Percentiles rank a stretch among this genome's conserved stretches.
These are phyloP conservation scores for Fusarium hainanense DNA, from an alignment of 2,329 filamentous ascomycete species.

Conservation along the genomic window DNA sequence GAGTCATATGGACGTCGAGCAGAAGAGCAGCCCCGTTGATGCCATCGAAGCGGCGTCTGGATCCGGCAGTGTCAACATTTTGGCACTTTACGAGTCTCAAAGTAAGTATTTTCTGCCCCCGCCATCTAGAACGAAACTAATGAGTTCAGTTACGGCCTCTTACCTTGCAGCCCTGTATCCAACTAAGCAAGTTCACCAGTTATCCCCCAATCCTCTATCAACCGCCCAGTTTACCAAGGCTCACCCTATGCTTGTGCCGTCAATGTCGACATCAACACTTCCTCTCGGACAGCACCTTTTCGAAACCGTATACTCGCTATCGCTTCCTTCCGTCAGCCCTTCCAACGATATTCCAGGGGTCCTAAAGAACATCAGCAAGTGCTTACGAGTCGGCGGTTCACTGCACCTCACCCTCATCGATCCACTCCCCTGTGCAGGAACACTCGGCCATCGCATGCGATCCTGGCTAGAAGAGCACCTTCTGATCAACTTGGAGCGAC, in stretches of 20 bases:
- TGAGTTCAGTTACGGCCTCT: constrained; percentile 57
- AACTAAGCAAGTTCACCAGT: constrained; percentile 56
- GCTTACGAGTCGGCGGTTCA: constrained; percentile 65
- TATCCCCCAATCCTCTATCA: constrained; percentile 57
- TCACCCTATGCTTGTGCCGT: constrained; percentile 54
- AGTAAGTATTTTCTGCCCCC: constrained; percentile 48
- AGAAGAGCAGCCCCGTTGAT: constrained; percentile 24
- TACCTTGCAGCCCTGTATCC: constrained; percentile 61
- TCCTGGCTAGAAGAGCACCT: constrained; percentile 72
- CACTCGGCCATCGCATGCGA: constrained; percentile 67
- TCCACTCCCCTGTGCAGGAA: constrained; percentile 66
- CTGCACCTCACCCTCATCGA: constrained; percentile 72
- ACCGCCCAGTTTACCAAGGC: constrained; percentile 54
- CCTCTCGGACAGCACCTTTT: constrained; percentile 58
- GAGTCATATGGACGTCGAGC: constrained; percentile 56
- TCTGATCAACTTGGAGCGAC: constrained; percentile 66
- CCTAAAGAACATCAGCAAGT: constrained; percentile 66
- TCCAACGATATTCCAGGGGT: constrained; percentile 67
- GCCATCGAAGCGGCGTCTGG: background rate
- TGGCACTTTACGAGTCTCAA: constrained; percentile 64
- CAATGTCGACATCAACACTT: constrained; percentile 50
- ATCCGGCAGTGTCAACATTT: constrained; percentile 48
- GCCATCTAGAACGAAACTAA: background rate
- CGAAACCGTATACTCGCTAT: constrained; percentile 62
- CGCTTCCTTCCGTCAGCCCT: constrained; percentile 66